Base-by-base conservation (phyloP, 176 grass and related monocot species). In the Cocos nucifera region DNA sequence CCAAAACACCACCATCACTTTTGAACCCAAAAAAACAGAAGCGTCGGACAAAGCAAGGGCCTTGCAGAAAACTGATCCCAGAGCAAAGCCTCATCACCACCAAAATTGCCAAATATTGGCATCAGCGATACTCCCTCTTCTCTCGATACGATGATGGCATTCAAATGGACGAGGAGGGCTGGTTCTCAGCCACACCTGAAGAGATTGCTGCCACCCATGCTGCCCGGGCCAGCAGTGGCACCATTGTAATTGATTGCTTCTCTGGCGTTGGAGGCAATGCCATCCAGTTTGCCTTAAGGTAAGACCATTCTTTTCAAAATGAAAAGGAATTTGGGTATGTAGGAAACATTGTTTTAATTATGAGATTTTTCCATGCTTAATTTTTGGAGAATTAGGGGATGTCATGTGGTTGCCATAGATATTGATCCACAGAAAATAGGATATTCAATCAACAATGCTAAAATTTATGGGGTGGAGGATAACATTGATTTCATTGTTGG, bases 181-280 rank as follows among this genome's bases (percentile, higher is more conserved):
- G 86, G 86, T 89, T 76, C 71, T 89, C 86, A 18, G 75, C 58
- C 19, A 89, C 82, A 22, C 86, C 82, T 24, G 86, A 89, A 75
- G 14, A 75, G 54, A 24, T 89, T 55, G 86, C 86, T 18, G 86
- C 71, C 39, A 49, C 54, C 52, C 86, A 89, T 49, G 86, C 86
- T 22, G 35, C 62, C 28, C 66, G 78, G 23, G 75, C 81, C 27
- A n/a, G 58, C 5, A 49, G 70, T 35, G 5, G 39, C 18, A 64
- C 52, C 67, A 4, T 89, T 27, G 78, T 89, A 72, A 22, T 89
- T 27, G 82, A 89, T 55, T 75, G 78, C 5, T 89, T 89, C 55
- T 72, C 75, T 10, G 86, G 82, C 5, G 79, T 78, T 67, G 86
- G 86, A 14, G 86, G 86, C 2, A 85, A 89, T n/a, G 54, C 78